Base-by-base conservation (phyloP, 352 stramenopile genomes). In the Thalassiosira delicatula region DNA sequence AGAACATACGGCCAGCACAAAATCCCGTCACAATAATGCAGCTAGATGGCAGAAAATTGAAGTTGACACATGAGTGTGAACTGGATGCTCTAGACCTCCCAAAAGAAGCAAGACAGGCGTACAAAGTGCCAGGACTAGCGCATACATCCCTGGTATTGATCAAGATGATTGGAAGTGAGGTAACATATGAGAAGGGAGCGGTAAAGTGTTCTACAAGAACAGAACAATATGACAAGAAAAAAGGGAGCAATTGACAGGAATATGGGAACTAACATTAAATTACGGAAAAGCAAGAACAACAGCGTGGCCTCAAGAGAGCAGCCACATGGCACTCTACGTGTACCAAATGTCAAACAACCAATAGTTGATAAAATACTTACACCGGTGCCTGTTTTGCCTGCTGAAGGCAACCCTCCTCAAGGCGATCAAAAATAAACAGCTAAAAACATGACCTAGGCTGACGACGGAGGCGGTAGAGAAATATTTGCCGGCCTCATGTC, bases 351-450 rank as follows among this genome's bases (percentile, higher is more conserved):
- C n/a, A n/a, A n/a, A n/a, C n/a, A n/a, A n/a, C n/a, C n/a, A n/a
- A n/a, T n/a, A n/a, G n/a, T n/a, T n/a, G n/a, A n/a, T n/a, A n/a
- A n/a, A n/a, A n/a, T n/a, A n/a, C n/a, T n/a, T n/a, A n/a, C n/a
- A n/a, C n/a, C n/a, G n/a, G n/a, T n/a, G n/a, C n/a, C 11, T 44
- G 2, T 62, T 62, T 9, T 49, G 19, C 32, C 65, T 49, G 30
- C 25, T 33, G 23, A 37, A 57, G 9, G 0, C 0, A 1, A 84
- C 76, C 11, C 32, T 74, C 7, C 17, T 81, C 4, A 69, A 75
- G 57, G 77, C 77, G 56, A 68, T 85, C 12, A 61, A 71, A 44
- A 63, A 75, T 19, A 60, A 59, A 1, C 42, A 78, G n/a, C 46
- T 81, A 17, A 75, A 29, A 1, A 51, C 49, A 49, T 80, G 61